Conservation (phyloP, 495 filamentous ascomycete species). For the Talaromyces thailandensis region DNA sequence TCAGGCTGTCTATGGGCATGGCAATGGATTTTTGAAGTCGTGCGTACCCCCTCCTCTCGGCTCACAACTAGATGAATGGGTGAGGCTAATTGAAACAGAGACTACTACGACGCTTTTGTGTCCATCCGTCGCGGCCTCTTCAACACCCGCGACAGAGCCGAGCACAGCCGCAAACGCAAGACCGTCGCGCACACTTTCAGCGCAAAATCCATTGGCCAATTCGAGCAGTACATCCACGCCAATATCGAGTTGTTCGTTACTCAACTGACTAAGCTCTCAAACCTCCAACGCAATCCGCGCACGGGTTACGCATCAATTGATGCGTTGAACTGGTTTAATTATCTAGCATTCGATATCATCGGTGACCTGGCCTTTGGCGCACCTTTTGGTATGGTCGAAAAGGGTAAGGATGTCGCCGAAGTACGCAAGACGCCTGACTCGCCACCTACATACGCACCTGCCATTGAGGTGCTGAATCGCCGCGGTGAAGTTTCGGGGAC, state of each 20-base stretch:
- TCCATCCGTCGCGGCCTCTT: conserved; percentile 80
- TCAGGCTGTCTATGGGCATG: conserved; percentile 49
- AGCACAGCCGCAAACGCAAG: conserved; percentile 88
- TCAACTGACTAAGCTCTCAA: conserved; percentile 47
- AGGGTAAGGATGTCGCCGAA: conserved; percentile 50
- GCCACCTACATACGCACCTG: conserved; percentile 37
- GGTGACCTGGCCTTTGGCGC: conserved; percentile 50
- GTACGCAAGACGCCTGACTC: conserved; percentile 40
- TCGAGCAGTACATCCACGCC: conserved; percentile 80
- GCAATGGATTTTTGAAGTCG: conserved; percentile 70
- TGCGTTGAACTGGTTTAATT: conserved; percentile 89
- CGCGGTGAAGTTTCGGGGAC: conserved; percentile 45
- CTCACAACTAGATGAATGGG: no score
- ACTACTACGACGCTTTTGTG: conserved; percentile 90
- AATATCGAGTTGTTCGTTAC: conserved; percentile 69
- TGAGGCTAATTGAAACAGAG: conserved; percentile 26
- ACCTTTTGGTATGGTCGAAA: conserved; percentile 46
- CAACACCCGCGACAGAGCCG: conserved; percentile 76
- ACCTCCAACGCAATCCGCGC: conserved; percentile 33
- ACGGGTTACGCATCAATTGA: conserved; percentile 56
- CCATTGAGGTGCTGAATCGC: conserved; percentile 46
- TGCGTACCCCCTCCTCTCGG: conserved; percentile 19
- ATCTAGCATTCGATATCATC: conserved; percentile 88
- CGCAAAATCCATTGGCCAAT: conserved; percentile 70
- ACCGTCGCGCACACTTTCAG: conserved; percentile 82